Conservation (phyloP, 768 basidiomycete genomes). For the Mycena rebaudengoi region DNA sequence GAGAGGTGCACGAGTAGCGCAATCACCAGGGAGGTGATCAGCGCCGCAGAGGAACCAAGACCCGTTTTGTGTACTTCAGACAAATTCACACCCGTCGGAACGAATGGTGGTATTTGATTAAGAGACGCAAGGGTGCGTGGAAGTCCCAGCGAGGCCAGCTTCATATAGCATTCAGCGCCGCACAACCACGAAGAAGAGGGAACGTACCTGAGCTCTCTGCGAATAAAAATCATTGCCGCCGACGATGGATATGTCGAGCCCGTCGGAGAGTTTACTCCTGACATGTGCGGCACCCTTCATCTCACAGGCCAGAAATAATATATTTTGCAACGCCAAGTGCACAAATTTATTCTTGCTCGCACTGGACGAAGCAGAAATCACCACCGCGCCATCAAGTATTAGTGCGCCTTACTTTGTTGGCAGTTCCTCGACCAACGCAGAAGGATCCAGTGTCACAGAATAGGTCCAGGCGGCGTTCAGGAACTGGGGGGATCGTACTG, state of each 20-base stretch:
- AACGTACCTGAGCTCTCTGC: constrained; percentile 80
- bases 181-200: constrained; percentile 9
- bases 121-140: constrained; percentile 73
- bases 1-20: constrained; percentile 81
- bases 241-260: constrained; percentile 81
- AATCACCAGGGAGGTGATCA: constrained; percentile 94
- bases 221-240: constrained; percentile 99
- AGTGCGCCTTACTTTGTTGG: constrained; percentile 49
- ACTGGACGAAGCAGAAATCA: constrained; percentile 34
- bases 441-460: constrained; percentile 51
- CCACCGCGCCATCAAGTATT: constrained; percentile 17
- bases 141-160: constrained; percentile 73
- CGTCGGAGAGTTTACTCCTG: constrained; percentile 53
- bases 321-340: constrained; percentile 84
- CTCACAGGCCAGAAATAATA: constrained; percentile 74
- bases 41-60: constrained; percentile 94
- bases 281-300: constrained; percentile 54
- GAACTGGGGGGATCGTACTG: constrained; percentile 93
- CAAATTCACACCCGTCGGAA: constrained; percentile 70
- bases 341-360: constrained; percentile 89
- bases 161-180: background rate
- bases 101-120: constrained; percentile 78
- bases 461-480: constrained; percentile 82
- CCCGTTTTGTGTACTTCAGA: constrained; percentile 97
- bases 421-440: constrained; percentile 42